Evolutionary conservation across 1,139 yeast species (phyloP), one percentile per base, ranked within the genome.

Genomic region (Torulaspora pretoriensis): DNA sequence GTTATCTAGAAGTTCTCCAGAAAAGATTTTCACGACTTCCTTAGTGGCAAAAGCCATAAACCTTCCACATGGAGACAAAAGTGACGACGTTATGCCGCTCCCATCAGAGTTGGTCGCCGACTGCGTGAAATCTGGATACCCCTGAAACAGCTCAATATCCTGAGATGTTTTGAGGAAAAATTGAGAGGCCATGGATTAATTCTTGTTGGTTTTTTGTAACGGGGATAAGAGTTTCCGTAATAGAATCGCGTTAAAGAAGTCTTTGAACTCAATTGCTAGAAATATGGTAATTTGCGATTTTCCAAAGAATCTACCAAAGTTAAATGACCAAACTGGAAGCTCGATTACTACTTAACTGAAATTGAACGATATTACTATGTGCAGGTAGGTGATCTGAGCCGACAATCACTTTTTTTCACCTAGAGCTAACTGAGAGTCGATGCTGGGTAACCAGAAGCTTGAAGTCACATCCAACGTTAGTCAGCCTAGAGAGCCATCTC

Each of bases 31-130:
- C 38, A 87, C 83, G 35, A 63, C 70, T 67, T 46, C 68, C 60
- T 42, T 82, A 77, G 67, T 79, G 74, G 52, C 83, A 69, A 65
- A 73, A 72, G 83, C 83, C 61, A 81, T 73, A 45, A 69, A 73
- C 50, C 73, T 64, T 32, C 87, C 88, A 56, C 67, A 63, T 39
- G 66, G 64, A 14, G 67, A 62, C 19, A 64, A 39, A 12, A 58
- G 72, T 66, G 54, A 78, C 56, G 47, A 81, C 69, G 63, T 80
- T 73, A 54, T 71, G 62, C 42, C 83, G 72, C 43, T 69, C 23
- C 56, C 59, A 55, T 59, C 46, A 72, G 75, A 56, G 62, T 71
- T 61, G 44, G 68, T 58, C 24, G 51, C 53, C 19, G 70, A 68
- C 41, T 64, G 57, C 13, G 57, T 55, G 49, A 70, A 71, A n/a